These are phyloP conservation scores for Pseudogymnoascus sp. DNA, from an alignment of 2,329 filamentous ascomycete genomes.

Conservation along the genomic window DNA sequence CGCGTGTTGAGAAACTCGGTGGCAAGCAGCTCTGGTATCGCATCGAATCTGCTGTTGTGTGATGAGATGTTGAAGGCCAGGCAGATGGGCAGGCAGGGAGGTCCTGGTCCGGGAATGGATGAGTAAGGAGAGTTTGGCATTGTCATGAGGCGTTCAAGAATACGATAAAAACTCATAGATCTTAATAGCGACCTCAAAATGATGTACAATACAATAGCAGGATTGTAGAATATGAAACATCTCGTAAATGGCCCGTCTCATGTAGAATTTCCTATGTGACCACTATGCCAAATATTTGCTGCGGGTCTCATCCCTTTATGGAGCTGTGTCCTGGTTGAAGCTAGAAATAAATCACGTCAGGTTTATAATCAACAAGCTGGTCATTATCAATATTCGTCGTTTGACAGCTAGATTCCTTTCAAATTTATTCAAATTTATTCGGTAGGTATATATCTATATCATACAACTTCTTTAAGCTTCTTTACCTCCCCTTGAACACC, in stretches of 20 bases:
- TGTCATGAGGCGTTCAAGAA: constrained; percentile 8
- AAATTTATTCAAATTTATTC: background rate
- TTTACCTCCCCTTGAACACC: constrained; percentile 50
- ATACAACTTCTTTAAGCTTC: background rate
- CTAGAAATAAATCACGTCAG: background rate
- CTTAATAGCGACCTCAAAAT: constrained; percentile 8
- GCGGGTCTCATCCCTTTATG: background rate
- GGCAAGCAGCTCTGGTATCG: constrained; percentile 88
- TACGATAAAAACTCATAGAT: constrained; percentile 8
- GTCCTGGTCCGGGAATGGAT: constrained; percentile 57
- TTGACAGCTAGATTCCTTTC: background rate
- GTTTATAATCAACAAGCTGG: background rate
- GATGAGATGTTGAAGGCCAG: constrained; percentile 96
- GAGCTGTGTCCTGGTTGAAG: background rate
- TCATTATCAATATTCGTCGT: background rate
- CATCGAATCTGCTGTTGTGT: constrained; percentile 87
- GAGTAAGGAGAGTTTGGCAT: constrained; percentile 26
- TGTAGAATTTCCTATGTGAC: background rate
- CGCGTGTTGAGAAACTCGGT: constrained; percentile 88
- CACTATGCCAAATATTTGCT: background rate
- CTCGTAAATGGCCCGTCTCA: background rate
- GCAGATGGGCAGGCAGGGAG: constrained; percentile 71
- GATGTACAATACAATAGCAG: constrained; percentile 8
- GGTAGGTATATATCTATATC: background rate
- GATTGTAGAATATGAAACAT: constrained; percentile 9